phyloP scores from a whole-genome alignment of 2,329 filamentous ascomycete species.

The Sclerotinia glacialis region DNA sequence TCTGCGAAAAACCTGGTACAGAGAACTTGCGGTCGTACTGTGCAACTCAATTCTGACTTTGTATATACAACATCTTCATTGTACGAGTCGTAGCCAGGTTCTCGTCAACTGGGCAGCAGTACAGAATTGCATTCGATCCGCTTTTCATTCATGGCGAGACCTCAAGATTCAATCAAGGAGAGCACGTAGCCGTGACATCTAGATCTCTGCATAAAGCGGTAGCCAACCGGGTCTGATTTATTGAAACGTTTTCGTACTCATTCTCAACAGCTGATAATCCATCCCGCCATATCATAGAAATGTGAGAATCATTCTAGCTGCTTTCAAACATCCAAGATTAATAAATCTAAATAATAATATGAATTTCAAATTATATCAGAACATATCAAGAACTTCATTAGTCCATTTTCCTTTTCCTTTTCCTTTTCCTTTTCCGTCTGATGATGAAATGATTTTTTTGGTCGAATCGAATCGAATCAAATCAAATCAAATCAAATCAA shows the following conservation, averaged over 20 bases:
- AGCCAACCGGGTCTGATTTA: slow-evolving; percentile 17
- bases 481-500: not conserved
- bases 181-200: slow-evolving; percentile 16
- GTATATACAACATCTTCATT: not conserved
- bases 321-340: not conserved
- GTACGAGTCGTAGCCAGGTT: slow-evolving; percentile 21
- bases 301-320: not conserved
- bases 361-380: not conserved
- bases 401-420: slow-evolving; percentile 2
- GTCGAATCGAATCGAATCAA: not conserved
- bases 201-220: slow-evolving; percentile 21
- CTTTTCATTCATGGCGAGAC: slow-evolving; percentile 15
- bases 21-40: slow-evolving; percentile 1
- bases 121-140: slow-evolving; percentile 21
- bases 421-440: not conserved
- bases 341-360: not conserved
- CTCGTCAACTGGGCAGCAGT: slow-evolving; percentile 22
- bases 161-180: not conserved
- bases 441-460: not conserved
- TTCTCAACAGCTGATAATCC: slow-evolving; percentile 14
- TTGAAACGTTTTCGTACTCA: slow-evolving; percentile 10
- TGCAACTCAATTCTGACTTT: not conserved
- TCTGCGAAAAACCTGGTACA: slow-evolving; percentile 17
- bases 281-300: not conserved
- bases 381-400: slow-evolving; percentile 5